Evolutionary conservation across 768 basidiomycete species (phyloP), one percentile per base, ranked within the genome.

Genomic region (Boletus subcaerulescens): DNA sequence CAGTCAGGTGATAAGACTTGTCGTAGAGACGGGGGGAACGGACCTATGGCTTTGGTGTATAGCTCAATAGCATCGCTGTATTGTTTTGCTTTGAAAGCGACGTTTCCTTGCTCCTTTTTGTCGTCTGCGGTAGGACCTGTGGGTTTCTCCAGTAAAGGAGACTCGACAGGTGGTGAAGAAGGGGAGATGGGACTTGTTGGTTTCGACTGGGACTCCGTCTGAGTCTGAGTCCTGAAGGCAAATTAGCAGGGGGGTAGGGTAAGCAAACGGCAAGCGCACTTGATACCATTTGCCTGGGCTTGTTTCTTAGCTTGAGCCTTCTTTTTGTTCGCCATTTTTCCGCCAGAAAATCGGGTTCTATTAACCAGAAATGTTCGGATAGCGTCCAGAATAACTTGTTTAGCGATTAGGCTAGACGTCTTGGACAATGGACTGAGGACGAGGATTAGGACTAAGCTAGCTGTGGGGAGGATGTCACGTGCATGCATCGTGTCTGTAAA

Each of bases 11-110:
- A 54, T 31, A 33, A 44, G 38, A 35, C n/a, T 22, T 48, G 63
- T 72, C 53, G 59, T 77, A 39, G 13, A 49, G 51, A 55, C 14
- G 35, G 6, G 11, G 3, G 6, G 24, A 41, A 55, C 70, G 24
- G 50, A 81, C 90, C 83, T 66, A 91, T 88, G 15, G 91, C 91
- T 64, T 84, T 79, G 55, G 84, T 80, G 72, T 93, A 93, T 1
- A 82, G 70, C 22, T 86, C 84, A 55, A 89, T 76, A n/a, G 91
- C 90, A 14, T 87, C 83, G 3, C 65, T 70, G 66, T 85, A 92
- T 59, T 74, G 75, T 52, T 76, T 80, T 3, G 77, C 79, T 67
- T 86, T 91, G 74, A 92, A 93, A 1, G 85, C 78, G 3, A 74
- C 72, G 70, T 93, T 93, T 14, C 91, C 91, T 50, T 81, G 73